Base-by-base conservation (phyloP, 768 basidiomycete genomes). In the Leucosporidium creatinivorum region DNA sequence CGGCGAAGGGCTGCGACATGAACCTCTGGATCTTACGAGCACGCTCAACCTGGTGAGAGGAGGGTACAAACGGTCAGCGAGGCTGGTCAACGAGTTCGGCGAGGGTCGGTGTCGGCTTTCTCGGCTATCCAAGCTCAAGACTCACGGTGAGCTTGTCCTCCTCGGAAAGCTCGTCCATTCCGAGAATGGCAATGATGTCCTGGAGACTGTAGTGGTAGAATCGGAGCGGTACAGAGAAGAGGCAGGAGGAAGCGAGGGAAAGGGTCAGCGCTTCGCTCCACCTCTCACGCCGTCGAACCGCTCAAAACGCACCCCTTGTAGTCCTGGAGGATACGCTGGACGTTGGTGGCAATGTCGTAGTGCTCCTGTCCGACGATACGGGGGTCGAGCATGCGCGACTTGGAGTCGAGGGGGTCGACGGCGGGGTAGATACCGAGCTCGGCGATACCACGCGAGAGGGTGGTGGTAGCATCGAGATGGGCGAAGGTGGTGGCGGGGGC, bases 1-100 rank as follows among this genome's bases (percentile, higher is more conserved):
- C 94, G 79, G 91, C 89, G 92, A 99, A 99, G 72, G 96, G 96
- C 82, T 99, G 93, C 74, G 93, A 97, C 96, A 99, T 98, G 90
- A 98, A 97, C 83, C 92, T 89, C 79, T 81, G 92, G 77, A 97
- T 93, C 84, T 96, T 96, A 80, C 93, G 91, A 71, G 92, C 93
- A 72, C 93, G 92, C 82, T 93, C 90, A 82, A 91, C 62, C 57
- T 59, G 54, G 21, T 6, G 1, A 23, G 6, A 47, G 19, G n/a
- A 30, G 1, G 17, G 7, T 47, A 23, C 25, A 36, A 15, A 58
- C 44, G 7, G 48, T 25, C 4, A 10, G 56, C 33, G 49, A 15
- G n/a, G 15, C 13, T 17, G 39, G 8, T 44, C 39, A 15, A 44
- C 8, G 15, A 44, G 39, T 13, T 44, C 39, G 15, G 39, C 39